Base-by-base conservation (phyloP, 2,329 filamentous ascomycete genomes). In the Cryoendolithus antarcticus region DNA sequence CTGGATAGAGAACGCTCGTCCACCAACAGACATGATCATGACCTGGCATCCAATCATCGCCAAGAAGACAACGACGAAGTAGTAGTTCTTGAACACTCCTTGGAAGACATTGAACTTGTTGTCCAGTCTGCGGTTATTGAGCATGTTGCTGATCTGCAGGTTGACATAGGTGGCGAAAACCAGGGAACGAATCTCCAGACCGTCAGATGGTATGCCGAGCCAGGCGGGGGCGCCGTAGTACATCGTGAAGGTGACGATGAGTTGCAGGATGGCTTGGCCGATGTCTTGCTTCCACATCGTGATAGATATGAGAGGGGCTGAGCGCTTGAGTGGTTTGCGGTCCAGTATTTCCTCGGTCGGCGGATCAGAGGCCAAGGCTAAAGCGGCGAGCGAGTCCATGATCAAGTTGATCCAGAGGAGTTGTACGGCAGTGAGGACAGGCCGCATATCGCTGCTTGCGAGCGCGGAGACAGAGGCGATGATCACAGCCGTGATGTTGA, bases 201-300 rank as follows among this genome's bases (percentile, higher is more conserved):
- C 58, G 0, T 56, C 51, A 28, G 65, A 64, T n/a, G 70, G 58
- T 49, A 79, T 75, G 9, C 66, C 66, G 9, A 85, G 68, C 8
- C 85, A 76, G 28, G 54, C 64, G 43, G 62, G 62, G 37, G 72
- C 76, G 30, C 74, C 85, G 51, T 88, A 96, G 64, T 88, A 88
- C 12, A 95, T 71, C 45, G 89, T 70, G 49, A 95, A 81, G 0
- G 86, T 82, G 13, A 79, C 75, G 4, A 69, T 69, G 0, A 96
- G 75, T 60, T 96, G 88, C 61, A 91, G 96, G 42, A 94, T 70
- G 2, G 86, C 77, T 60, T 96, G 86, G 2, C 88, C 89, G 34
- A 94, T 72, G 46, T 96, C 95, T 89, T 96, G 96, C 70, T 96
- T 96, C 89, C 89, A 93, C 89, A 96, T 96, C n/a, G 82, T 89